Base-by-base conservation (phyloP, 345 rosid species). In the Dimocarpus longan region DNA sequence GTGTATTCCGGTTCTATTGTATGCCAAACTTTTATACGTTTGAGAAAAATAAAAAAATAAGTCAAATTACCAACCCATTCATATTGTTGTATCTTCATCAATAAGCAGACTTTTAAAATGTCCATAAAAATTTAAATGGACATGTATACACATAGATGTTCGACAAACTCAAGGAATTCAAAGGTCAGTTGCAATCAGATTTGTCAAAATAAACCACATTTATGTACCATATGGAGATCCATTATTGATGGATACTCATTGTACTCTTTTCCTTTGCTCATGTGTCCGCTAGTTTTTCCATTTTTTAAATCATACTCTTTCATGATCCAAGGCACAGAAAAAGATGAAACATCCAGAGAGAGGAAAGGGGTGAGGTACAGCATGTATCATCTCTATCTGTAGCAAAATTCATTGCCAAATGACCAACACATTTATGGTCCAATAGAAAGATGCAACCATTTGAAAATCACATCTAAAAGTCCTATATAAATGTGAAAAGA, bases 201-300 rank as follows among this genome's bases (percentile, higher is more conserved):
- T 12, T 66, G 68, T 66, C 68, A 66, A 66, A 66, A 37, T 66
- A 28, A 28, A 54, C 60, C 43, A 66, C 68, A 28, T 66, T 13
- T 8, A 28, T 28, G 42, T 32, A 12, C 68, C 40, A 11, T 16
- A 66, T 28, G 40, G n/a, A 66, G 43, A 37, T 37, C 8, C 43
- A 28, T 32, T 26, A n/a, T 66, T 13, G 39, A 28, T 3, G 68
- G n/a, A 54, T 1, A 54, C n/a, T 54, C 60, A 54, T 16, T 46
- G 21, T 6, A 15, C 21, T 13, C n/a, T 13, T 54, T 54, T 16
- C 60, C 60, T 54, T 54, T 15, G 60, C 60, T 7, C 12, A 5
- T 6, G 52, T 8, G 13, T 52, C 57, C 8, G 19, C 19, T 52
- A 52, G 4, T 52, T 52, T 11, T 26, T 64, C 40, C 40, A 5